Evolutionary conservation across 2,329 filamentous ascomycete species (phyloP), one percentile per base, ranked within the genome.

Genomic region (Trichoderma koningiopsis): DNA sequence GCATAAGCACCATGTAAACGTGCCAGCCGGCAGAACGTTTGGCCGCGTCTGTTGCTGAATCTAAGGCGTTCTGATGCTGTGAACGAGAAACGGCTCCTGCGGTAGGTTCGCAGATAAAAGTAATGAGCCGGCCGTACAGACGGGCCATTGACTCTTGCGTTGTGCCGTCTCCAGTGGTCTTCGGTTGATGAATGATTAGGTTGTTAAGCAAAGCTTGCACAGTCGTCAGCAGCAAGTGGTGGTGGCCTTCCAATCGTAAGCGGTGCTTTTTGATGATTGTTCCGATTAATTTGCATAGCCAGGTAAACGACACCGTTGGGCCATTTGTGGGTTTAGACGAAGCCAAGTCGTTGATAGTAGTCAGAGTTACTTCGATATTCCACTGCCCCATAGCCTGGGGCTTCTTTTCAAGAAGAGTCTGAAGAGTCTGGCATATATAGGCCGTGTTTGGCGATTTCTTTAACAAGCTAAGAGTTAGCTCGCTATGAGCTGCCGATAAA

Each of bases 1-100:
- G 79, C 79, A 87, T 84, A 55, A 91, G 76, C 6, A 90, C 78
- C 35, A 87, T 78, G 72, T 88, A 88, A 85, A 91, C 89, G 77
- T 89, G 83, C 71, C 86, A 83, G 5, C 87, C 87, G 0, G 87
- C 87, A 7, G 85, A 86, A 19, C 87, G 83, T 79, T 89, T 89
- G 24, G 88, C 88, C 35, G 83, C 84, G 72, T 88, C 87, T 1
- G 84, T 87, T 1, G 87, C 87, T 29, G 88, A 89, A 74, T 88
- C 86, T 31, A 91, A 82, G 19, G 79, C 75, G 61, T 78, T 80
- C 61, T 80, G 79, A 65, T 81, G 81, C 73, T 81, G 80, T 2
- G 78, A 76, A 7, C 83, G 82, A 3, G 85, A 83, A 27, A 89
- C 86, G 4, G 86, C 84, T 0, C 85, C 86, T 1, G 83, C 84